phyloP scores from a whole-genome alignment of 176 grass and related monocot genomes.

The Miscanthus lutarioriparius region DNA sequence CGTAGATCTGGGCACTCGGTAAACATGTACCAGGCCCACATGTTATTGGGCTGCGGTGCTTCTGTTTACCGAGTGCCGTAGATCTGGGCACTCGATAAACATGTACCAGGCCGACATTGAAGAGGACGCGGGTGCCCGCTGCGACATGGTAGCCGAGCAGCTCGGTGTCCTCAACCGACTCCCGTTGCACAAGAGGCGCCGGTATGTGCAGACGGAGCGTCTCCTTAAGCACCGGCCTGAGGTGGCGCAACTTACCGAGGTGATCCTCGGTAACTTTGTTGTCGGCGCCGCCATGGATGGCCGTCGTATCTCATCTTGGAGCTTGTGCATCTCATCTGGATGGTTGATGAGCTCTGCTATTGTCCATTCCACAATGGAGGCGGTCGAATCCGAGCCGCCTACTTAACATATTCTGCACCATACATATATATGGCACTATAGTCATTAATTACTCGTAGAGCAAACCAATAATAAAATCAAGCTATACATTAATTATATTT shows the following conservation, averaged over 20 bases:
- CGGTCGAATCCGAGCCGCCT: conserved; percentile 23
- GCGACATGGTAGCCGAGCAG: conserved; percentile 27
- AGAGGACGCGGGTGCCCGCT: conserved; percentile 22
- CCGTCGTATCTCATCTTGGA: conserved; percentile 48
- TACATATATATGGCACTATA: too few species aligned
- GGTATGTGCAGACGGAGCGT: conserved; percentile 55
- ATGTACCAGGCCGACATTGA: conserved; percentile 55
- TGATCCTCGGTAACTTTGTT: conserved; percentile 34
- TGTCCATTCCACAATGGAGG: conserved; percentile 11
- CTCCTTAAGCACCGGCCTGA: conserved; percentile 43
- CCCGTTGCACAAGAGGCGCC: conserved; percentile 27
- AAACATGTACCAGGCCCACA: too few species aligned
- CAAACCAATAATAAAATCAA: too few species aligned
- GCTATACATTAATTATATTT: too few species aligned
- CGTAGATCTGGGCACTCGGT: too few species aligned
- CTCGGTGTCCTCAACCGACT: conserved; percentile 45
- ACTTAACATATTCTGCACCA: conserved; percentile 29
- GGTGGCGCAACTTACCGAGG: not conserved
- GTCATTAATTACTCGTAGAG: too few species aligned
- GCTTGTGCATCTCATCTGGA: conserved; percentile 34
- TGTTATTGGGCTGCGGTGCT: too few species aligned
- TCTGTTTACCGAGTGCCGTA: too few species aligned
- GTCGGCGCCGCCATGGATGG: not conserved
- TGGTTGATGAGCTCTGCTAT: conserved; percentile 51
- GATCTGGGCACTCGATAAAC: too few species aligned